These are phyloP conservation scores for Cruciata laevipes DNA, from an alignment of 257 asterid species.

Conservation along the genomic window DNA sequence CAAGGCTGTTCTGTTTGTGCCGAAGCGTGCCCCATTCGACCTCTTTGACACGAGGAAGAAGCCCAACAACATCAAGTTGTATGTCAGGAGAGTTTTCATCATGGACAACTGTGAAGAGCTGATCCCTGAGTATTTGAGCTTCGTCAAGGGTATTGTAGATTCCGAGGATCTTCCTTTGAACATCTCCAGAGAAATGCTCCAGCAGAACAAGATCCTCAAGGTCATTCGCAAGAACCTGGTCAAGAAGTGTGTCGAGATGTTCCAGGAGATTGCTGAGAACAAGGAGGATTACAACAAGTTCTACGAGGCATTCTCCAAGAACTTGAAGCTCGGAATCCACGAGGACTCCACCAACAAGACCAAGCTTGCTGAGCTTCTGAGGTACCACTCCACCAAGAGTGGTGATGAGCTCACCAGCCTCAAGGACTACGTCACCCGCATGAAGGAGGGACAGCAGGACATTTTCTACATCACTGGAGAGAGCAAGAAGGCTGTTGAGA, in stretches of 20 bases:
- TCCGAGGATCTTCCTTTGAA: constrained; percentile 55
- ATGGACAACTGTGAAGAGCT: constrained; percentile 60
- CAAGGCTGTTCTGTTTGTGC: constrained; percentile 50
- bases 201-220: constrained; percentile 57
- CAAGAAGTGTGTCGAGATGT: constrained; percentile 53
- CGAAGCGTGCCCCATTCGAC: constrained; percentile 58
- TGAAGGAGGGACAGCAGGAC: constrained; percentile 56
- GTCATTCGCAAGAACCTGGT: constrained; percentile 61
- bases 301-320: constrained; percentile 50
- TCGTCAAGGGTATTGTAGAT: constrained; percentile 53
- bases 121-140: constrained; percentile 50
- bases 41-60: constrained; percentile 55
- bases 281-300: constrained; percentile 55
- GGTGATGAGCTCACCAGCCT: constrained; percentile 57
- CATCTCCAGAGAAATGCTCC: constrained; percentile 47
- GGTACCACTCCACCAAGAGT: constrained; percentile 51
- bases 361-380: constrained; percentile 42
- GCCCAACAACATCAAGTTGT: constrained; percentile 54
- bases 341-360: constrained; percentile 43
- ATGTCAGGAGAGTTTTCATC: constrained; percentile 52
- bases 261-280: constrained; percentile 60
- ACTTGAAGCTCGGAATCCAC: constrained; percentile 52
- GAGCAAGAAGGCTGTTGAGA: constrained; percentile 59
- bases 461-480: constrained; percentile 56
- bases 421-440: constrained; percentile 57